Evolutionary conservation across 306 rosid genomes (phyloP).

Genomic region (Sicyos baderoa): DNA sequence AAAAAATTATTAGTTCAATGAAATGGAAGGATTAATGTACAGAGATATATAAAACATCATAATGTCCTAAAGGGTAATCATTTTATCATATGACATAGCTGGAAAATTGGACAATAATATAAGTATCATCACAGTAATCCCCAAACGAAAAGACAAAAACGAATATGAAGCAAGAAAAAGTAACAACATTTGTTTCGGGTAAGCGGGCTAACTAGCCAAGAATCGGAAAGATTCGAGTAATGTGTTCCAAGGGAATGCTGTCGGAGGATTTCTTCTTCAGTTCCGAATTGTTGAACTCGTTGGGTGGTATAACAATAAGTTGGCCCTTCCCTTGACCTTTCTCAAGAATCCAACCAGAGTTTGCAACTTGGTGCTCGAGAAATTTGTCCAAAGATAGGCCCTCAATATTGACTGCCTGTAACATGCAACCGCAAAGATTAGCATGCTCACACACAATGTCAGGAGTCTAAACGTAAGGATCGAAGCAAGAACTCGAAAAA

Average conservation of each 20-base stretch:
- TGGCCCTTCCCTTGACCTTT: constrained; percentile 74
- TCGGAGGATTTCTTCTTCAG: constrained; percentile 69
- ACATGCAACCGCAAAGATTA: not conserved
- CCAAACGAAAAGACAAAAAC: not conserved
- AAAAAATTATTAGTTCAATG: too few relatives aligned
- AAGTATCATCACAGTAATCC: not conserved
- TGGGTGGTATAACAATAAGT: constrained; percentile 60
- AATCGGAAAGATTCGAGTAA: constrained; percentile 80
- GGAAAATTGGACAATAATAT: constrained; percentile 5
- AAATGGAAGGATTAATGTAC: too few relatives aligned
- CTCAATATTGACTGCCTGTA: constrained; percentile 82
- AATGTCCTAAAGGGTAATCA: not conserved
- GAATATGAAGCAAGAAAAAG: not conserved
- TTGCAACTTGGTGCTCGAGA: constrained; percentile 75
- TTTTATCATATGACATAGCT: not conserved
- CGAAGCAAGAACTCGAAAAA: not conserved
- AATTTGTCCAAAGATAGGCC: constrained; percentile 85
- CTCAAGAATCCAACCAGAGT: constrained; percentile 70
- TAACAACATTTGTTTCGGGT: not conserved
- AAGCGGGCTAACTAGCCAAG: constrained; percentile 47
- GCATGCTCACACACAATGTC: not conserved
- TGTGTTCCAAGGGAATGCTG: constrained; percentile 68
- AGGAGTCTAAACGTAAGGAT: not conserved
- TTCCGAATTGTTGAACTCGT: constrained; percentile 69
- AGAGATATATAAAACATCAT: too few relatives aligned